These are phyloP conservation scores for Acanthochlamys bracteata DNA, from an alignment of 106 monocot species.

Conservation along the genomic window DNA sequence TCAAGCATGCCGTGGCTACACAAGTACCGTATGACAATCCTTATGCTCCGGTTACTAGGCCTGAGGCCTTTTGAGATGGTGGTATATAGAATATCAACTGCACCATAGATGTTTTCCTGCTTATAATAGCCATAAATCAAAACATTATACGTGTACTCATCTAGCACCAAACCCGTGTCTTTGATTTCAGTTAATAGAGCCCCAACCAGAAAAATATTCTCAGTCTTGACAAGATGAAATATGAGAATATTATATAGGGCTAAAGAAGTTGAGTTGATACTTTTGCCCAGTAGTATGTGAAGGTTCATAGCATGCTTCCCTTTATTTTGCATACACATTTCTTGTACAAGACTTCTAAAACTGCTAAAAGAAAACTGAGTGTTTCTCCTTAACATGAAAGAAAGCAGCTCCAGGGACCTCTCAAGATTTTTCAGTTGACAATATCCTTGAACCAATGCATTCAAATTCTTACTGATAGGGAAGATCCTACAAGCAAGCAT, in stretches of 20 bases:
- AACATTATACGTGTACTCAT: conserved; percentile 64
- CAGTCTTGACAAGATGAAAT: conserved; percentile 57
- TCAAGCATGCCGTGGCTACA: conserved; percentile 31
- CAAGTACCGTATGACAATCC: conserved; percentile 41
- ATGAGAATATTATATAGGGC: conserved; percentile 63
- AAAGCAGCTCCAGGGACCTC: conserved; percentile 40
- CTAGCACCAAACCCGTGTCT: conserved; percentile 21
- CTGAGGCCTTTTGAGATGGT: conserved; percentile 5
- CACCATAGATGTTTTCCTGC: conserved; percentile 35
- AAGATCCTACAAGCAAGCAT: conserved; percentile 17
- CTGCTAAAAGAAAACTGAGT: conserved; percentile 24
- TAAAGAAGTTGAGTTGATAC: conserved; percentile 8
- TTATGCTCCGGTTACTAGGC: conserved; percentile 63
- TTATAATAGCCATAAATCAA: conserved; percentile 67
- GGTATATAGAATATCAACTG: conserved; percentile 28
- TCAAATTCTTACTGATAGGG: conserved; percentile 32
- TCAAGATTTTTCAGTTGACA: conserved; percentile 28
- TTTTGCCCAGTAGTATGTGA: conserved; percentile 23
- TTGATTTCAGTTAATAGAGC: conserved; percentile 54
- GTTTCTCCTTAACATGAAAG: conserved; percentile 46
- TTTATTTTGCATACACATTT: conserved; percentile 18
- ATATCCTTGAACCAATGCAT: conserved; percentile 45
- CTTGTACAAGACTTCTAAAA: conserved; percentile 49
- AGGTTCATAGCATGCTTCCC: conserved; percentile 29
- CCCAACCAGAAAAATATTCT: conserved; percentile 36